Evolutionary conservation across 805 yeast genomes (phyloP).

Genomic region (Suhomyces faveliae): DNA sequence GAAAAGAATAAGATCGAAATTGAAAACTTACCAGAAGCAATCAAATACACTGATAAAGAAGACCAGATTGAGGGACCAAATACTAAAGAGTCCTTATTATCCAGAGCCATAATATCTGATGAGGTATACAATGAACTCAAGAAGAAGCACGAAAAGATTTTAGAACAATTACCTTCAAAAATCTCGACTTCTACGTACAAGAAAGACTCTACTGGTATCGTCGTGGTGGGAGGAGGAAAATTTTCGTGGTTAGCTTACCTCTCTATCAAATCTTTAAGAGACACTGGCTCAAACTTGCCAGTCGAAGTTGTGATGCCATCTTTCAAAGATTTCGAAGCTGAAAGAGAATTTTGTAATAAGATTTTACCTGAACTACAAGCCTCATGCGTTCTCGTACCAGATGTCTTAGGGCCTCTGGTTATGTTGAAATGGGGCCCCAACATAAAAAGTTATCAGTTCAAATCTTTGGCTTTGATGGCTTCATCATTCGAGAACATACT

Average conservation of each 20-base stretch:
- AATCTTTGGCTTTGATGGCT: slow-evolving; percentile 50
- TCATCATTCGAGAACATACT: slow-evolving; percentile 35
- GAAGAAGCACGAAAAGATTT: slow-evolving; percentile 20
- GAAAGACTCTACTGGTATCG: slow-evolving; percentile 29
- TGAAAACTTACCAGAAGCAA: slow-evolving; percentile 16
- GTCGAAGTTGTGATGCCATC: slow-evolving; percentile 39
- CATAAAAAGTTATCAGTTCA: slow-evolving; percentile 66
- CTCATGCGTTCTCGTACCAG: slow-evolving; percentile 55
- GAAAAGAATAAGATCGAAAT: slow-evolving; percentile 16
- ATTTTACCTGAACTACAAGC: slow-evolving; percentile 63
- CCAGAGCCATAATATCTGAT: slow-evolving; percentile 25
- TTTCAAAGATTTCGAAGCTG: slow-evolving; percentile 30
- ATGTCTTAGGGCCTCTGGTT: slow-evolving; percentile 50
- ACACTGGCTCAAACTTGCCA: slow-evolving; percentile 38
- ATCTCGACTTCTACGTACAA: slow-evolving; percentile 18
- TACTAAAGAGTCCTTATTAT: slow-evolving; percentile 24
- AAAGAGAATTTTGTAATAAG: slow-evolving; percentile 38
- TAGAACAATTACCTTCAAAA: slow-evolving; percentile 20
- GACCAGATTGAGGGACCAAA: slow-evolving; percentile 16
- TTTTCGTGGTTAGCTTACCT: slow-evolving; percentile 38
- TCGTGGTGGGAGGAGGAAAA: slow-evolving; percentile 35
- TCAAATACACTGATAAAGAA: slow-evolving; percentile 20
- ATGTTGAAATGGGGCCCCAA: slow-evolving; percentile 34
- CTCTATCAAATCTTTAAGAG: slow-evolving; percentile 31
- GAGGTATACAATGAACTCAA: slow-evolving; percentile 22